These are phyloP conservation scores for Rosellinia necatrix DNA, from an alignment of 2,329 filamentous ascomycete species.

Conservation along the genomic window DNA sequence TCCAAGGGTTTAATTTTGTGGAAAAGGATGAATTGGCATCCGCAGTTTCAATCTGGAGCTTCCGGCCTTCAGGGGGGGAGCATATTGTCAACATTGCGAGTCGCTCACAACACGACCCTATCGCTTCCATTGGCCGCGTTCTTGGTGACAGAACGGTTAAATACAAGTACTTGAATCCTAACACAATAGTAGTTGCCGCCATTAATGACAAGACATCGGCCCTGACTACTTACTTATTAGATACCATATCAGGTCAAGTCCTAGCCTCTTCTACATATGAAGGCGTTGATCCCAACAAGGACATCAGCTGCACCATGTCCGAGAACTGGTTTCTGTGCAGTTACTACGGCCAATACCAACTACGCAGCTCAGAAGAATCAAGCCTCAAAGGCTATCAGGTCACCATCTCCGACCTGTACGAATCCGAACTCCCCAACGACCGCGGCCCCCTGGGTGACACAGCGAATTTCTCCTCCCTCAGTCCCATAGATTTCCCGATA, in stretches of 20 bases:
- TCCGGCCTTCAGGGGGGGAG: slow-evolving; percentile 68
- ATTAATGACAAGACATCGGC: slow-evolving; percentile 61
- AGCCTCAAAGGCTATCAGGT: slow-evolving; percentile 83
- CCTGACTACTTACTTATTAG: slow-evolving; percentile 78
- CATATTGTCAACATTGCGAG: slow-evolving; percentile 70
- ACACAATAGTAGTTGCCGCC: slow-evolving; percentile 77
- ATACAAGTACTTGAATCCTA: slow-evolving; percentile 96
- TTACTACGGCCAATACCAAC: slow-evolving; percentile 67
- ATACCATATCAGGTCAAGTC: slow-evolving; percentile 82
- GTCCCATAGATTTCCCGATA: slow-evolving; percentile 62
- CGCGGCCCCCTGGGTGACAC: slow-evolving; percentile 75
- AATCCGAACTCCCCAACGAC: slow-evolving; percentile 81
- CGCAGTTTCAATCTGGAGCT: slow-evolving; percentile 69
- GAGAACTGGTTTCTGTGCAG: slow-evolving; percentile 97
- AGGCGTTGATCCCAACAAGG: slow-evolving; percentile 74
- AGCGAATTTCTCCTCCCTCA: slow-evolving; percentile 77
- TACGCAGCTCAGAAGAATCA: slow-evolving; percentile 58
- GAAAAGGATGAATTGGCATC: slow-evolving; percentile 47
- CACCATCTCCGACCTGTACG: slow-evolving; percentile 85
- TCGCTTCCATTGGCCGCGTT: slow-evolving; percentile 94
- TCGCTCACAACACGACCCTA: slow-evolving; percentile 76
- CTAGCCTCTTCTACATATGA: slow-evolving; percentile 72
- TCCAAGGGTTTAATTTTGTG: slow-evolving; percentile 61
- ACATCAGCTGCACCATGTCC: slow-evolving; percentile 77
- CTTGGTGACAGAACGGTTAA: slow-evolving; percentile 89